Percentiles rank a stretch among this genome's conserved stretches.
These are phyloP conservation scores for Neobulgaria alba DNA, from an alignment of 2,329 filamentous ascomycete genomes.

Conservation along the genomic window DNA sequence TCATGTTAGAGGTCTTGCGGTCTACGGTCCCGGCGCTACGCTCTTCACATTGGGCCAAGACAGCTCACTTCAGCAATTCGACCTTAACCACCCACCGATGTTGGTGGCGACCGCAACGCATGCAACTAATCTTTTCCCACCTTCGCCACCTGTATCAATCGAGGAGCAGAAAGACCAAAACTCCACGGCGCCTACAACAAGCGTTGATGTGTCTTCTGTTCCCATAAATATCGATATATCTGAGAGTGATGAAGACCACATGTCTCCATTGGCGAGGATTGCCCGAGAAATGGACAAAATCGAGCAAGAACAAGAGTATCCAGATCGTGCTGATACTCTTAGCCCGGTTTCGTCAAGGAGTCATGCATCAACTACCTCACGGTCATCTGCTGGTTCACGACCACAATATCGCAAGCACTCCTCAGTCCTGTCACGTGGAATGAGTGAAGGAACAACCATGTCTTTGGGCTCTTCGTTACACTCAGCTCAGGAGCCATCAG, in stretches of 20 bases:
- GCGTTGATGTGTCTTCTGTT: slow-evolving; percentile 37
- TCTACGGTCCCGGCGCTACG: slow-evolving; percentile 83
- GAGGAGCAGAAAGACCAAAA: slow-evolving; percentile 53
- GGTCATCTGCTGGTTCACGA: slow-evolving; percentile 46
- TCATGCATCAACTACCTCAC: slow-evolving; percentile 35
- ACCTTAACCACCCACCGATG: slow-evolving; percentile 71
- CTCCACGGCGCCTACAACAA: slow-evolving; percentile 11
- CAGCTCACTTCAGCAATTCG: slow-evolving; percentile 89
- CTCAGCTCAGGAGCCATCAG: slow-evolving; percentile 25
- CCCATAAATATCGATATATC: slow-evolving; percentile 52
- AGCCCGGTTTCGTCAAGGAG: slow-evolving; percentile 29
- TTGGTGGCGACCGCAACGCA: slow-evolving; percentile 87
- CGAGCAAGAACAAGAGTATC: slow-evolving; percentile 21
- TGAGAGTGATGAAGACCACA: slow-evolving; percentile 68
- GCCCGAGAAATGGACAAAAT: slow-evolving; percentile 55
- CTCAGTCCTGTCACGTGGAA: slow-evolving; percentile 44
- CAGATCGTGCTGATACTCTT: slow-evolving; percentile 24
- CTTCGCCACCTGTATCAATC: slow-evolving; percentile 73
- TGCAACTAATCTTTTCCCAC: slow-evolving; percentile 66
- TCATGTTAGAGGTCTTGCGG: slow-evolving; percentile 70
- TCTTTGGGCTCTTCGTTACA: slow-evolving; percentile 54
- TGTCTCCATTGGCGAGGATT: slow-evolving; percentile 68
- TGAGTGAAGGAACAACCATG: slow-evolving; percentile 60
- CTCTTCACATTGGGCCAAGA: slow-evolving; percentile 86
- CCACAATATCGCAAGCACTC: slow-evolving; percentile 36